A percentile compares a stretch with the other conserved stretches of the same genome.
phyloP scores from a whole-genome alignment of 2,329 filamentous ascomycete species.

The Alternaria sp. region DNA sequence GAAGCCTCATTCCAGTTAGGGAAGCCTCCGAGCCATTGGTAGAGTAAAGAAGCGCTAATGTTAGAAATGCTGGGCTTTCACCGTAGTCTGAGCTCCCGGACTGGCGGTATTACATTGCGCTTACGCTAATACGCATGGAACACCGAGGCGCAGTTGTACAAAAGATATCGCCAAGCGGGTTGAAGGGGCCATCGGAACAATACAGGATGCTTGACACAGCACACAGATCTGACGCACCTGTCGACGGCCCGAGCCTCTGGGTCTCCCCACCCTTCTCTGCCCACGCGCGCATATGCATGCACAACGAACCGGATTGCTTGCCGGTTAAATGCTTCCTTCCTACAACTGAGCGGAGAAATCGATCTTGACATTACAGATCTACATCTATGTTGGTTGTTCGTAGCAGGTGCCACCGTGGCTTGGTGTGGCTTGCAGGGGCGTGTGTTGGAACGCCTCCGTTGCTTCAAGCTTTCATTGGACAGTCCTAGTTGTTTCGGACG shows the following conservation, averaged over 20 bases:
- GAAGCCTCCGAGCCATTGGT: conserved; percentile 19
- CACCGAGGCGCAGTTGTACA: conserved; percentile 39
- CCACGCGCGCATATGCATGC: conserved; percentile 24
- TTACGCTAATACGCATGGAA: conserved; percentile 33
- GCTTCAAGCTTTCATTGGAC: neutral
- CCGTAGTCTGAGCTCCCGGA: conserved; percentile 32
- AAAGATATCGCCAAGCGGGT: conserved; percentile 47
- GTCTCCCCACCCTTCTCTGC: conserved; percentile 13
- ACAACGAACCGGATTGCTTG: conserved; percentile 35
- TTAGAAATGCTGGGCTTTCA: conserved; percentile 27
- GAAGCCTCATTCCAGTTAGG: conserved; percentile 40
- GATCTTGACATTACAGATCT: conserved; percentile 3
- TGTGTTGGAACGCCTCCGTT: conserved; percentile 15
- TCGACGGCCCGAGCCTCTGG: conserved; percentile 42
- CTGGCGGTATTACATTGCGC: conserved; percentile 39
- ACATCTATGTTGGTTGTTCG: conserved; percentile 13
- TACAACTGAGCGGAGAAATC: conserved; percentile 15
- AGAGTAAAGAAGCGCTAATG: conserved; percentile 25
- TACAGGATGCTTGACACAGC: conserved; percentile 30
- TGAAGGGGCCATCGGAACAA: conserved; percentile 34
- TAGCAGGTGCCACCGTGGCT: conserved; percentile 37
- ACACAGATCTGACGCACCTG: conserved; percentile 38
- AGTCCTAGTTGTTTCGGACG: conserved; percentile 12
- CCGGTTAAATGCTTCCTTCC: conserved; percentile 30
- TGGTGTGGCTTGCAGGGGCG: conserved; percentile 37